Percentiles rank a stretch among this genome's conserved stretches.
phyloP scores from a whole-genome alignment of 177 flowering plant species.

The Telopea speciosissima region DNA sequence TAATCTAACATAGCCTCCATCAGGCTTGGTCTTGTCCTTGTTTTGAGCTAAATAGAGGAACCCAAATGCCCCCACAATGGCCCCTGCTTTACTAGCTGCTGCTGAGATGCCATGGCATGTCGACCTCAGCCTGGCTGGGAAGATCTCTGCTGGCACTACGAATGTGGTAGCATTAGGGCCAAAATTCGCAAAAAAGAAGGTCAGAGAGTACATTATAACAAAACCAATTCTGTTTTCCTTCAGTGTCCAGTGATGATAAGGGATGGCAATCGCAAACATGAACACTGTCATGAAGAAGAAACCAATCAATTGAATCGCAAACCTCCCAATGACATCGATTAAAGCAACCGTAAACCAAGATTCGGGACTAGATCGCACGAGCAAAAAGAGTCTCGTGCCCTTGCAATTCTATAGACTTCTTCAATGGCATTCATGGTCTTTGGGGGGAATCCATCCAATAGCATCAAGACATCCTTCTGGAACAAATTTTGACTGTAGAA shows the following conservation, averaged over 20 bases:
- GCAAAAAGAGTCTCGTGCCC: constrained; percentile 60
- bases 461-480: constrained; percentile 50
- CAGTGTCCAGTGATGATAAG: constrained; percentile 57
- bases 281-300: constrained; percentile 66
- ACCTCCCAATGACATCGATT: constrained; percentile 54
- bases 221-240: constrained; percentile 37
- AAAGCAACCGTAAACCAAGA: constrained; percentile 61
- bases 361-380: too few species aligned
- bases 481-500: constrained; percentile 48
- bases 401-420: constrained; percentile 43
- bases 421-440: constrained; percentile 43
- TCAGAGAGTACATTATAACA: constrained; percentile 40
- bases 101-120: constrained; percentile 70
- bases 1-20: constrained; percentile 37
- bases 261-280: constrained; percentile 64
- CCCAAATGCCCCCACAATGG: constrained; percentile 60
- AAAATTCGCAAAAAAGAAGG: constrained; percentile 64
- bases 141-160: constrained; percentile 62
- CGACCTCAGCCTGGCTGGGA: constrained; percentile 57
- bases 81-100: constrained; percentile 61
- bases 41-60: constrained; percentile 47
- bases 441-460: constrained; percentile 56
- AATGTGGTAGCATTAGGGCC: constrained; percentile 70
- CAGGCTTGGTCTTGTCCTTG: constrained; percentile 22
- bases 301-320: constrained; percentile 56